Conservation (phyloP, 371 early-diverging fungal genomes). For the Zancudomyces culisetae region DNA sequence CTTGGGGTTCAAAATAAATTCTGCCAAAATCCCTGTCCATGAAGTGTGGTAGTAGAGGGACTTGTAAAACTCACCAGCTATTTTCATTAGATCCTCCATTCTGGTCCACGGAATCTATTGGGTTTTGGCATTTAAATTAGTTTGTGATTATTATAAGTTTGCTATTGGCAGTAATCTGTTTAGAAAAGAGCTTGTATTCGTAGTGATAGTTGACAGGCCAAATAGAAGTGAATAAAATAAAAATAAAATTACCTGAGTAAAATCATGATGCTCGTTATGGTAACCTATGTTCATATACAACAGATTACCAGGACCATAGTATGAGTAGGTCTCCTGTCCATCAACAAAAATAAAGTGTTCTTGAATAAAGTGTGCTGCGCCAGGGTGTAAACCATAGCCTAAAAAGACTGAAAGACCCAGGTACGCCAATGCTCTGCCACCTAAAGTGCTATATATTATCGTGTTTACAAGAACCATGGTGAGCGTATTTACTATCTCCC, state of each 20-base stretch:
- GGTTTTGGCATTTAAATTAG: background rate
- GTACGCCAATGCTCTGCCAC: conserved; percentile 48
- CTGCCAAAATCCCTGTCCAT: conserved; percentile 59
- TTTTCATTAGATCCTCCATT: conserved; percentile 48
- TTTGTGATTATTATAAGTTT: too few relatives aligned
- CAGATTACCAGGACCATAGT: conserved; percentile 79
- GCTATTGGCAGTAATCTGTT: too few relatives aligned
- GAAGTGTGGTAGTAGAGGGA: conserved; percentile 61
- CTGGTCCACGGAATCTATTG: conserved; percentile 62
- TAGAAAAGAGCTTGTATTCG: too few relatives aligned
- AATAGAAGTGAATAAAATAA: too few relatives aligned
- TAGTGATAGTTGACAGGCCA: too few relatives aligned
- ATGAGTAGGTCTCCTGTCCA: conserved; percentile 93
- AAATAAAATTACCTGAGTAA: conserved; percentile 67
- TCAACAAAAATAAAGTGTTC: conserved; percentile 91
- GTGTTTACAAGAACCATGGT: conserved; percentile 38
- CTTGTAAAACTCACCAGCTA: conserved; percentile 81
- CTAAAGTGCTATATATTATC: conserved; percentile 35
- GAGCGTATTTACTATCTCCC: conserved; percentile 58
- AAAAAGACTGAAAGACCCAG: conserved; percentile 59
- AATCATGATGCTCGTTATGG: conserved; percentile 98
- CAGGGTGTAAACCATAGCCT: conserved; percentile 81
- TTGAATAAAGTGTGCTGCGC: conserved; percentile 91
- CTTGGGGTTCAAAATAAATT: conserved; percentile 45
- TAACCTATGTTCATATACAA: conserved; percentile 75